Percentiles rank a stretch among this genome's conserved stretches.
Conservation (phyloP, 2,329 filamentous ascomycete species). For the Neoarthrinium moseri region DNA sequence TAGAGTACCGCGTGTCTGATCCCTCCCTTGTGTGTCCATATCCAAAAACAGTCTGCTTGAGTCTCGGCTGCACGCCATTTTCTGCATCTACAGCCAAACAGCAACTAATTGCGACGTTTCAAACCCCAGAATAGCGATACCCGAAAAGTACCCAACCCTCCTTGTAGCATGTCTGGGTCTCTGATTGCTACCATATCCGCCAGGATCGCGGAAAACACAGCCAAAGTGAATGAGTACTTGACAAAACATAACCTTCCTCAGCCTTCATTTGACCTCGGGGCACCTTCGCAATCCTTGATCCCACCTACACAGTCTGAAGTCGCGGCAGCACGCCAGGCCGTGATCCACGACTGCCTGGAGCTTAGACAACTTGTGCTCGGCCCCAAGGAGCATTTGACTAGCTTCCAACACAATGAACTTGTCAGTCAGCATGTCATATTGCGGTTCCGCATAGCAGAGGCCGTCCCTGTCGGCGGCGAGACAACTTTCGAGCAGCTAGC, state of each 20-base stretch:
- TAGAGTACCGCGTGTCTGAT: too few species aligned
- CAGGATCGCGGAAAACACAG: constrained; percentile 17
- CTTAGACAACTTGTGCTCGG: constrained; percentile 17
- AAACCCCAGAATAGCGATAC: too few species aligned
- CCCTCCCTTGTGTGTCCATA: too few species aligned
- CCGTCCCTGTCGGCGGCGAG: not conserved
- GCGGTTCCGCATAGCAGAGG: not conserved
- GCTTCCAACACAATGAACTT: constrained; percentile 6
- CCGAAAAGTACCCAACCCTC: too few species aligned
- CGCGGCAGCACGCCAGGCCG: constrained; percentile 9
- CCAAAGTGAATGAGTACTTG: constrained; percentile 17
- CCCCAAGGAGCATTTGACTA: constrained; percentile 16
- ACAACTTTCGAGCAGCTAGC: not conserved
- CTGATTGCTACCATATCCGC: not conserved
- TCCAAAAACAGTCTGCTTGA: too few species aligned
- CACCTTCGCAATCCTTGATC: constrained; percentile 8
- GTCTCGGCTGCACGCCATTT: too few species aligned
- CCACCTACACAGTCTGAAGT: constrained; percentile 9
- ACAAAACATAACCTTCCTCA: constrained; percentile 12
- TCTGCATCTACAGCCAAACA: too few species aligned
- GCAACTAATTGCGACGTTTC: too few species aligned
- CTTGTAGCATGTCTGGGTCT: not conserved
- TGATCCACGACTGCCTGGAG: constrained; percentile 15
- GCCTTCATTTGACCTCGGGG: constrained; percentile 17
- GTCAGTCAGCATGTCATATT: not conserved